A percentile compares a stretch with the other conserved stretches of the same genome.
Conservation (phyloP, 331 rosid species). For the Erythrophleum ivorense region DNA sequence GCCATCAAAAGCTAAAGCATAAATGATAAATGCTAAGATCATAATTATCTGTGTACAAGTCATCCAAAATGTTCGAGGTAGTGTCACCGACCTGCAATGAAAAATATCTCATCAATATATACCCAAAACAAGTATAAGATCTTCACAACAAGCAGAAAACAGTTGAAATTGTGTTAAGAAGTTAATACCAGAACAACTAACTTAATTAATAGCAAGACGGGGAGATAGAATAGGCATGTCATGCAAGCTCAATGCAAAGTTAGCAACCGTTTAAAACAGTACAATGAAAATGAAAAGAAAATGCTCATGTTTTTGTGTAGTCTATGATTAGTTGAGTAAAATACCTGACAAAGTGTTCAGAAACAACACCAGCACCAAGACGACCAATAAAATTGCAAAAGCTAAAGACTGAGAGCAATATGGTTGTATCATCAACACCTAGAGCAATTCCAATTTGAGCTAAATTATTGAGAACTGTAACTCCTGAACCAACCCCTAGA, state of each 20-base stretch:
- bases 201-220: no score
- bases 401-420: slow-evolving; percentile 76
- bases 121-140: slow-evolving; percentile 1
- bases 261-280: slow-evolving; percentile 6
- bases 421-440: slow-evolving; percentile 65
- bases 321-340: slow-evolving; percentile 13
- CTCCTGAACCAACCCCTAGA: slow-evolving; percentile 78
- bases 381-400: slow-evolving; percentile 84
- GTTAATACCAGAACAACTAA: neutral
- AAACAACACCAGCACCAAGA: slow-evolving; percentile 78
- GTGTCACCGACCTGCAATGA: slow-evolving; percentile 53
- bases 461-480: slow-evolving; percentile 83
- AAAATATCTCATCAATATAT: slow-evolving; percentile 29
- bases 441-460: slow-evolving; percentile 84
- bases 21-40: slow-evolving; percentile 55
- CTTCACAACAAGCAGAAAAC: slow-evolving; percentile 8
- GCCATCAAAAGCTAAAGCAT: slow-evolving; percentile 58
- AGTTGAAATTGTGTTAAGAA: slow-evolving; percentile 14
- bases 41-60: slow-evolving; percentile 63
- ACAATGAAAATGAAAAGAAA: slow-evolving; percentile 1
- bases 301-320: neutral
- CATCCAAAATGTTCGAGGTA: slow-evolving; percentile 86
- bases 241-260: slow-evolving; percentile 17
- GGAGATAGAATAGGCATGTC: slow-evolving; percentile 4
- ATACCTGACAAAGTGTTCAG: slow-evolving; percentile 90